phyloP scores from a whole-genome alignment of 73 alveolate species.

The Paramecium caudatum region DNA sequence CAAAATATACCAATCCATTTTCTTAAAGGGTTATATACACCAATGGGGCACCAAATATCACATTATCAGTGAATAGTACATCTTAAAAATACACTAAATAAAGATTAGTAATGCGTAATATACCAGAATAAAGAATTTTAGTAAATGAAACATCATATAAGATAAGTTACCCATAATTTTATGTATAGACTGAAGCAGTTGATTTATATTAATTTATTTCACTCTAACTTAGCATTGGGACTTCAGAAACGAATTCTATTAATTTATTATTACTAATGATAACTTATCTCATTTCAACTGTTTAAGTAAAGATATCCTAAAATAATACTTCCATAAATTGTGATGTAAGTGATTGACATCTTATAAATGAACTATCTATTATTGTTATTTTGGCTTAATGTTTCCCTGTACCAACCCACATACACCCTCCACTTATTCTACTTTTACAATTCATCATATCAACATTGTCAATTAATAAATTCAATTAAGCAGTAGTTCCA shows the following conservation, averaged over 20 bases:
- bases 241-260: neutral
- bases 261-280: neutral
- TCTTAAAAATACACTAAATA: neutral
- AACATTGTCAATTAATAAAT: neutral
- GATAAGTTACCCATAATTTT: neutral
- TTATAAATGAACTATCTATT: neutral
- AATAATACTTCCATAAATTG: neutral
- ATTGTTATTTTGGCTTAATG: neutral
- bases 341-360: constrained; percentile 19
- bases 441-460: constrained; percentile 14
- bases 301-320: neutral
- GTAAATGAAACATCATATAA: neutral
- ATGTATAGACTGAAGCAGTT: constrained; percentile 11
- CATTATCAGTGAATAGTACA: neutral
- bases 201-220: neutral
- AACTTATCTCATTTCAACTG: neutral
- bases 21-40: neutral
- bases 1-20: neutral
- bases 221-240: neutral
- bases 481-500: neutral
- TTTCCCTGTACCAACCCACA: neutral
- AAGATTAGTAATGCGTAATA: neutral
- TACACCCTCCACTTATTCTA: constrained; percentile 59
- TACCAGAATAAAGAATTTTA: neutral
- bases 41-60: constrained; percentile 18